Evolutionary conservation across 768 basidiomycete species (phyloP).

Genomic region (Leccinum variicolor): DNA sequence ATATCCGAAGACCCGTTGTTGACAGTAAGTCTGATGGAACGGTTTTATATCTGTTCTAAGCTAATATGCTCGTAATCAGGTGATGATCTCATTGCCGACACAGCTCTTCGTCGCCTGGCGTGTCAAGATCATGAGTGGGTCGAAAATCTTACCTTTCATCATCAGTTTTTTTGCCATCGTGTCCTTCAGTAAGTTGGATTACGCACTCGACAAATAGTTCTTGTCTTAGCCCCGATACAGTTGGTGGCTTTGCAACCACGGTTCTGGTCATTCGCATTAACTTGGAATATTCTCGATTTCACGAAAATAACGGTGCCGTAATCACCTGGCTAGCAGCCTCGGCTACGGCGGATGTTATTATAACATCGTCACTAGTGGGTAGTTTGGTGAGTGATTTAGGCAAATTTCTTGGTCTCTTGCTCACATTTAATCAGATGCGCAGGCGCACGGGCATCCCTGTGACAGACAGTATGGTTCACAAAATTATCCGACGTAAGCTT

Average conservation of each 20-base stretch:
- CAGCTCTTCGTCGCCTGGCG: constrained; percentile 50
- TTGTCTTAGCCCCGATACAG: constrained; percentile 13
- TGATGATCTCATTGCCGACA: constrained; percentile 41
- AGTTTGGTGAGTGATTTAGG: background rate
- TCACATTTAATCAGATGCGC: constrained; percentile 25
- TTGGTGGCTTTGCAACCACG: constrained; percentile 33
- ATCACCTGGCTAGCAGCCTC: background rate
- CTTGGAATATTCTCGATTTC: background rate
- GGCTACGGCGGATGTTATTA: background rate
- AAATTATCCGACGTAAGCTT: constrained; percentile 38
- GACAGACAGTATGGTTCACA: constrained; percentile 37
- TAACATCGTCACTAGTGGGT: background rate
- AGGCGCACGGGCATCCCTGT: constrained; percentile 41
- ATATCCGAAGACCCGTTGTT: constrained; percentile 38
- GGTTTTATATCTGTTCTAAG: background rate
- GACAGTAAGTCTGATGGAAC: constrained; percentile 33
- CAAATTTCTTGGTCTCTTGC: background rate
- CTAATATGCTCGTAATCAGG: constrained; percentile 27
- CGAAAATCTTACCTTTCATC: constrained; percentile 23
- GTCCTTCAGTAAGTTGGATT: constrained; percentile 7
- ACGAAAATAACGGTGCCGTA: background rate
- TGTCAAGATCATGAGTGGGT: constrained; percentile 34
- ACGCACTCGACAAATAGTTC: background rate
- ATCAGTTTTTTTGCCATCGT: constrained; percentile 16
- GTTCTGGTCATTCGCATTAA: constrained; percentile 17